Evolutionary conservation across 306 rosid genomes (phyloP).

Genomic region (Trifolium pratense): DNA sequence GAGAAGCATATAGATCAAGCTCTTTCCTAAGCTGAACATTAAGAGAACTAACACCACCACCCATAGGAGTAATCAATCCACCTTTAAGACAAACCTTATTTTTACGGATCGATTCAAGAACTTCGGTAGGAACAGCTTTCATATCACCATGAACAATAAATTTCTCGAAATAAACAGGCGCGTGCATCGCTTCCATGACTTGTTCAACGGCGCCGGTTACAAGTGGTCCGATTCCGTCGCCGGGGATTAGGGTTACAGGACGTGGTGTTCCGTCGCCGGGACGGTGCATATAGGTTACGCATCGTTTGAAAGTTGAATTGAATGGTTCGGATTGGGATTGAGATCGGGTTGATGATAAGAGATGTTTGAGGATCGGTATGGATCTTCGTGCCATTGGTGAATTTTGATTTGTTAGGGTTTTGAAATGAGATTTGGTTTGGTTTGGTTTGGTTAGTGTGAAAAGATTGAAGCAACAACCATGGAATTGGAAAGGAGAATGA

Average conservation of each 20-base stretch:
- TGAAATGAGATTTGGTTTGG: not conserved
- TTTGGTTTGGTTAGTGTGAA: constrained; percentile 27
- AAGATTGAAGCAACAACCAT: constrained; percentile 13
- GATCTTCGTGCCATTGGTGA: constrained; percentile 48
- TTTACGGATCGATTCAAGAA: constrained; percentile 75
- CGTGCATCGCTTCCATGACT: constrained; percentile 89
- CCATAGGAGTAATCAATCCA: constrained; percentile 78
- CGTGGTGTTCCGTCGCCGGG: constrained; percentile 88
- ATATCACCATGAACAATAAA: constrained; percentile 72
- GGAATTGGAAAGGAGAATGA: not conserved
- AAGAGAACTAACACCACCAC: constrained; percentile 84
- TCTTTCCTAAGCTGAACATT: constrained; percentile 80
- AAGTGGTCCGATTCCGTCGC: constrained; percentile 81
- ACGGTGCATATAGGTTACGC: constrained; percentile 86
- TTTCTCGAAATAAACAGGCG: constrained; percentile 78
- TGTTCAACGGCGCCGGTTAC: constrained; percentile 84
- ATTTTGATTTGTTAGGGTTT: not conserved
- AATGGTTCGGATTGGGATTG: not conserved
- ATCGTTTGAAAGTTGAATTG: constrained; percentile 45
- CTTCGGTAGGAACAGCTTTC: constrained; percentile 69
- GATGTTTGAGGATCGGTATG: constrained; percentile 44
- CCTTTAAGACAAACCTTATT: constrained; percentile 90
- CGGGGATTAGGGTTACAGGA: constrained; percentile 75
- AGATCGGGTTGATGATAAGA: constrained; percentile 23
- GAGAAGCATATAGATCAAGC: constrained; percentile 88